Evolutionary conservation across 768 basidiomycete genomes (phyloP), one percentile per base, ranked within the genome.

Genomic region (Hortiboletus campestris): DNA sequence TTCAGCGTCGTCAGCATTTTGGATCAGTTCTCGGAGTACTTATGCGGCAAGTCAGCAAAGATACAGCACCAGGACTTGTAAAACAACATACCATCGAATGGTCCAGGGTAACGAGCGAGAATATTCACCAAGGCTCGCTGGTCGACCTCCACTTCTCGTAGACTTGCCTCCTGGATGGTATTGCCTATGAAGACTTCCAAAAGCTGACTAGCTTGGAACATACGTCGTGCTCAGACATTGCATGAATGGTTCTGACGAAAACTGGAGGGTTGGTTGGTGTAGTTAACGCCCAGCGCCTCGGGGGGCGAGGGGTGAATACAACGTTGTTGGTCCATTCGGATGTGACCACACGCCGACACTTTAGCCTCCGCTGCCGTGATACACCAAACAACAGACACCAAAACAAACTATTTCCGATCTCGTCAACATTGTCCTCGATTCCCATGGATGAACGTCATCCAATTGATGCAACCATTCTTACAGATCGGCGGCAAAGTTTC

Each of bases 1-100:
- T 4, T 67, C 72, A 0, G 75, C 81, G 67, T 83, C 81, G 57
- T 82, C 81, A 16, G 82, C 80, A 64, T 84, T 84, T 63, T 84
- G 82, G 13, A 83, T 64, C 19, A 84, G 69, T 61, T 84, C 83
- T 48, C 83, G 67, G 52, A 79, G 77, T 35, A 83, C 79, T 72
- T 39, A 28, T 12, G 12, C 2, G 11, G 14, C 13, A 14, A 14
- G 20, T 54, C 10, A 63, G 58, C 22, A 10, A 38, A 19, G 39
- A 20, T 9, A 9, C 8, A 19, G 13, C 9, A 8, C 14, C 4
- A 22, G 3, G 9, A 16, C 12, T 34, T 1, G n/a, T 1, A 36
- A 40, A 20, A 36, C 6, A 31, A 22, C 20, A 5, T 6, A 54
- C 61, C 38, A 36, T 61, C 60, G 22, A 61, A 61, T 7, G 34